Evolutionary conservation across 495 filamentous ascomycete genomes (phyloP).

Genomic region (Penicillium verhagenii): DNA sequence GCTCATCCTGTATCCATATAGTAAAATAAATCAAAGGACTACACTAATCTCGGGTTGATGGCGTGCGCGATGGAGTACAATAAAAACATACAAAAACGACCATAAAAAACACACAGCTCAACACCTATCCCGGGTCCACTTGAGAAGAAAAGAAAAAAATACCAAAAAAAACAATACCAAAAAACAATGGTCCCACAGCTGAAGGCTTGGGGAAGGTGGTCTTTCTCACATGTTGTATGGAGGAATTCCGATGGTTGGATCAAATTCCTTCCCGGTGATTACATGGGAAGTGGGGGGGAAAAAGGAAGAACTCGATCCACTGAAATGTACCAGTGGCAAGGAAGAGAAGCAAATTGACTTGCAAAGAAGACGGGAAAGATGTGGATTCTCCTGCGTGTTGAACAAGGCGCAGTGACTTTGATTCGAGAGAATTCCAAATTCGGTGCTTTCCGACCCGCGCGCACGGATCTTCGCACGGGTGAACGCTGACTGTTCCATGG

Average conservation of each 20-base stretch:
- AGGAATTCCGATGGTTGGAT: neutral
- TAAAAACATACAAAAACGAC: neutral
- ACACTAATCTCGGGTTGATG: neutral
- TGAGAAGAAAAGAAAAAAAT: neutral
- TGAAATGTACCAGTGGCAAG: neutral
- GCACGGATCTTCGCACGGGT: slow-evolving; percentile 8
- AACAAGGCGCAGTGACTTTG: slow-evolving; percentile 2
- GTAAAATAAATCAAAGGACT: too few relatives aligned
- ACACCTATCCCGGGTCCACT: neutral
- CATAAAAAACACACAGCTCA: neutral
- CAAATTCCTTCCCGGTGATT: neutral
- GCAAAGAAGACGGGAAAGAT: neutral
- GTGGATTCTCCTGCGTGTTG: slow-evolving; percentile 5
- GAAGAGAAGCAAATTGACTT: neutral
- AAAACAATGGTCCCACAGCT: neutral
- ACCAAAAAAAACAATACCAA: too few relatives aligned
- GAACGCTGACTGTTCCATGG: neutral
- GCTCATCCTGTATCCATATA: too few relatives aligned
- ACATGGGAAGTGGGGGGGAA: neutral
- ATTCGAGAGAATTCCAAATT: slow-evolving; percentile 19
- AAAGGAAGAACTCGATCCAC: neutral
- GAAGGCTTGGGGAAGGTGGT: neutral
- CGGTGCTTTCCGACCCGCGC: slow-evolving; percentile 18
- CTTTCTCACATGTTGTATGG: neutral
- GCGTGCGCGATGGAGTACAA: neutral